A percentile compares a stretch with the other conserved stretches of the same genome.
Evolutionary conservation across 352 stramenopile genomes (phyloP).

Genomic region (Aphanomyces euteiches): DNA sequence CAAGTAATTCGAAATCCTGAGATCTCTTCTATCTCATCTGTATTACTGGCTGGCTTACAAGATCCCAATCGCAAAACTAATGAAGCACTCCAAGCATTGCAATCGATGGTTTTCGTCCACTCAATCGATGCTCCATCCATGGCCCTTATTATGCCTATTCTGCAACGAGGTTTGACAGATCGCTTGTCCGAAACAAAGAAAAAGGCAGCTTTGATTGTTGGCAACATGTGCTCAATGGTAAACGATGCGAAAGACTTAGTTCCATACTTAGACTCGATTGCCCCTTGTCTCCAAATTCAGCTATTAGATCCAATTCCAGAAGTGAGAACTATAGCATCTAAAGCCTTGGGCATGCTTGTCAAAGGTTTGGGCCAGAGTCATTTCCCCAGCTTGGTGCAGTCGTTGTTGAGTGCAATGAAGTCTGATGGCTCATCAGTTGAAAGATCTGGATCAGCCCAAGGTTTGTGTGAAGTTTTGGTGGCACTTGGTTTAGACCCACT

Average conservation of each 20-base stretch:
- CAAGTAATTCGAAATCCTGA: constrained; percentile 99
- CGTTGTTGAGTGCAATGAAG: constrained; percentile 96
- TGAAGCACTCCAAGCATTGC: constrained; percentile 94
- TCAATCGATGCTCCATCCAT: constrained; percentile 99
- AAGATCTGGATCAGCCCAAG: constrained; percentile 97
- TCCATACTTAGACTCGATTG: constrained; percentile 96
- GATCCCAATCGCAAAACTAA: constrained; percentile 91
- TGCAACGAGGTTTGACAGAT: constrained; percentile 97
- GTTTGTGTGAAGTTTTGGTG: constrained; percentile 94
- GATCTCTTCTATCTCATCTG: constrained; percentile 92
- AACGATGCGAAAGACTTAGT: constrained; percentile 96
- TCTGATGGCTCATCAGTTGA: constrained; percentile 94
- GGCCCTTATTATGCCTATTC: constrained; percentile 98
- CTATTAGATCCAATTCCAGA: constrained; percentile 93
- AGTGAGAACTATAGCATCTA: constrained; percentile 92
- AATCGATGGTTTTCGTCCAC: constrained; percentile 98
- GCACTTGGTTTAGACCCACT: constrained; percentile 77
- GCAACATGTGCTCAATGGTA: constrained; percentile 99
- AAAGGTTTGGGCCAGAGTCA: constrained; percentile 94
- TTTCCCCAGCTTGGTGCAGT: constrained; percentile 94
- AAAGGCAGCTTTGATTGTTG: constrained; percentile 97
- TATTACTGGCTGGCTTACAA: constrained; percentile 94
- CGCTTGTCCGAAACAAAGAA: constrained; percentile 96
- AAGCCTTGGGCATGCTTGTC: constrained; percentile 93
- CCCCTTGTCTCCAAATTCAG: constrained; percentile 94